Base-by-base conservation (phyloP, 257 asterid species). In the Rauvolfia tetraphylla region DNA sequence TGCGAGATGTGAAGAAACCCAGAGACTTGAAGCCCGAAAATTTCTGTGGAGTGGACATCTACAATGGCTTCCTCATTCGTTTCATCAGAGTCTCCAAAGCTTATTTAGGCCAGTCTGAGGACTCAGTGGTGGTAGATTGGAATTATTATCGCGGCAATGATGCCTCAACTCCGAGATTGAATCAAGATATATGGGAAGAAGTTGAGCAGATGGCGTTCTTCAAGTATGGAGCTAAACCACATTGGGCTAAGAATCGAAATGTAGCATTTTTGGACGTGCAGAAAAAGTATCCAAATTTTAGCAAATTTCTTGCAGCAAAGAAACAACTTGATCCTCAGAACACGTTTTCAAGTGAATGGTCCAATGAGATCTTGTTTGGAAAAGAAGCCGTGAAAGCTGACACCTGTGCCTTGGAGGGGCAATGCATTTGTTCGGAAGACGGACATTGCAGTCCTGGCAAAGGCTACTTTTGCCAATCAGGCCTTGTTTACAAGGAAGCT, bases 141-240 rank as follows among this genome's bases (percentile, higher is more conserved):
- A 93, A 93, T 78, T 93, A 90, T 38, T 93, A 81, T 15, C 89
- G 98, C 0, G 84, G 95, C 0, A 88, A 81, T 39, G 90, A 90
- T 2, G 82, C 78, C 0, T 14, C 17, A n/a, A 80, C 86, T 0
- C 97, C 97, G 3, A 81, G 98, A 12, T 13, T 91, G 74, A 81
- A 89, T 51, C 84, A 86, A 49, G 96, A 91, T 4, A 81, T 92
- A 15, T 90, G 91, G 93, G 98, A 93, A 36, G 98, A 92, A 56
- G 82, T 89, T n/a, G 98, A 93, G 77, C 98, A 93, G 48, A 87
- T 92, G 79, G 98, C 97, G 9, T 90, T 93, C 49, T 62, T 90
- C 12, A 93, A 89, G 80, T 79, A 91, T 14, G 78, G 76, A 44
- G 98, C 90, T 0, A 88, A 75, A 80, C 97, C 97, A 1, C 98